A percentile compares a stretch with the other conserved stretches of the same genome.
These are phyloP conservation scores for Anastatica hierochuntica DNA, from an alignment of 345 rosid genomes.

Conservation along the genomic window DNA sequence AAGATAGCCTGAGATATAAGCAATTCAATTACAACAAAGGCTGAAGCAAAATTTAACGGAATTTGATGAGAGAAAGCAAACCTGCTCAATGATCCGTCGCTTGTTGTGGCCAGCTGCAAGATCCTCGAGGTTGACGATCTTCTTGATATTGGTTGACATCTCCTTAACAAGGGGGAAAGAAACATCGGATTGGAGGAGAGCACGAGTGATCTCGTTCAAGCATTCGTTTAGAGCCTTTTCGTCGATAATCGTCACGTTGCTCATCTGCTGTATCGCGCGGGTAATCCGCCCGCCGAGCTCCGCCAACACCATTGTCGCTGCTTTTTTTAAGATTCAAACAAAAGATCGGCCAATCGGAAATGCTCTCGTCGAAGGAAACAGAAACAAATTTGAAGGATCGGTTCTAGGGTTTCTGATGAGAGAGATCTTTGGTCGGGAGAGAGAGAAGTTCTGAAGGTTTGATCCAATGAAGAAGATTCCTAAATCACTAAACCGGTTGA, in stretches of 20 bases:
- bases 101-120: slow-evolving; percentile 93
- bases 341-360: no score
- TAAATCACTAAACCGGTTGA: no score
- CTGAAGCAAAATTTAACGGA: background rate
- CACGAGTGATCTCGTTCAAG: slow-evolving; percentile 85
- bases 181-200: slow-evolving; percentile 84
- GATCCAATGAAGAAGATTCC: no score
- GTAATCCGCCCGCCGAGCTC: slow-evolving; percentile 83
- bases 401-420: no score
- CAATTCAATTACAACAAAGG: no score
- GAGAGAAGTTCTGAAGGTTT: no score
- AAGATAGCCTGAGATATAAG: slow-evolving; percentile 64
- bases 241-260: slow-evolving; percentile 88
- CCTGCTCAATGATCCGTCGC: slow-evolving; percentile 72
- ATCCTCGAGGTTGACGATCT: slow-evolving; percentile 83
- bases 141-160: slow-evolving; percentile 78
- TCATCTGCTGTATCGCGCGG: slow-evolving; percentile 96
- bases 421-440: no score
- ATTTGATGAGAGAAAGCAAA: background rate
- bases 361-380: no score
- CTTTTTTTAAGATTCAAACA: no score
- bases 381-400: no score
- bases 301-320: slow-evolving; percentile 81
- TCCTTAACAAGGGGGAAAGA: slow-evolving; percentile 90
- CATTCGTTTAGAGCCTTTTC: slow-evolving; percentile 82